A percentile compares a stretch with the other conserved stretches of the same genome.
Evolutionary conservation across 2,329 filamentous ascomycete species (phyloP).

Genomic region (Apiospora aurea): DNA sequence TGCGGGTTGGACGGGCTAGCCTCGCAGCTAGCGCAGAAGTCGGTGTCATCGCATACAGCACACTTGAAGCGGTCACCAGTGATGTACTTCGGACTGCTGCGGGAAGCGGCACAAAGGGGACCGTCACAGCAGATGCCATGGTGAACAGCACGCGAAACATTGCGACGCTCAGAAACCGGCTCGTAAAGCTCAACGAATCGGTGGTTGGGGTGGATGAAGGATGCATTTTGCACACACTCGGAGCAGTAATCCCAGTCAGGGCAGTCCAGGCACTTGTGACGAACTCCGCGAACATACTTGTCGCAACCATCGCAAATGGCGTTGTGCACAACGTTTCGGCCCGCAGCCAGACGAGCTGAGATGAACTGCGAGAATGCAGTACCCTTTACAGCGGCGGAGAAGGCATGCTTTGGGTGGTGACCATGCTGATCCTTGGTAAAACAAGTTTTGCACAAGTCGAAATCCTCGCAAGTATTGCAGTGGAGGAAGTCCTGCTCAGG

Average conservation of each 20-base stretch:
- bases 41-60: slow-evolving; percentile 90
- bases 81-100: slow-evolving; percentile 72
- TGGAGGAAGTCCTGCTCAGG: slow-evolving; percentile 83
- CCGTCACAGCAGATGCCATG: slow-evolving; percentile 94
- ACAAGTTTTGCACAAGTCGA: slow-evolving; percentile 87
- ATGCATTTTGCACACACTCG: slow-evolving; percentile 72
- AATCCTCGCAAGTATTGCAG: slow-evolving; percentile 86
- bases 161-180: slow-evolving; percentile 56
- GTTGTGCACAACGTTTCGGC: slow-evolving; percentile 81
- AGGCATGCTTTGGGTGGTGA: slow-evolving; percentile 88
- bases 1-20: slow-evolving; percentile 83
- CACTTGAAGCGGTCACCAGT: slow-evolving; percentile 94
- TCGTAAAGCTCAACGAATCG: slow-evolving; percentile 90
- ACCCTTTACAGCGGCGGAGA: slow-evolving; percentile 71
- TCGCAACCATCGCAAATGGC: slow-evolving; percentile 97
- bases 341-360: slow-evolving; percentile 74
- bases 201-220: slow-evolving; percentile 78
- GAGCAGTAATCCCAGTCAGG: slow-evolving; percentile 97
- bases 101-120: slow-evolving; percentile 75
- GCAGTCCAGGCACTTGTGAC: slow-evolving; percentile 96
- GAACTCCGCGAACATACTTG: slow-evolving; percentile 83
- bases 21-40: slow-evolving; percentile 96
- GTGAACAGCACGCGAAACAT: slow-evolving; percentile 63
- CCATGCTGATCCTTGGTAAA: slow-evolving; percentile 80
- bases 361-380: slow-evolving; percentile 68